Conservation (phyloP, 1,139 yeast genomes). For the Kluyveromyces sp. region DNA sequence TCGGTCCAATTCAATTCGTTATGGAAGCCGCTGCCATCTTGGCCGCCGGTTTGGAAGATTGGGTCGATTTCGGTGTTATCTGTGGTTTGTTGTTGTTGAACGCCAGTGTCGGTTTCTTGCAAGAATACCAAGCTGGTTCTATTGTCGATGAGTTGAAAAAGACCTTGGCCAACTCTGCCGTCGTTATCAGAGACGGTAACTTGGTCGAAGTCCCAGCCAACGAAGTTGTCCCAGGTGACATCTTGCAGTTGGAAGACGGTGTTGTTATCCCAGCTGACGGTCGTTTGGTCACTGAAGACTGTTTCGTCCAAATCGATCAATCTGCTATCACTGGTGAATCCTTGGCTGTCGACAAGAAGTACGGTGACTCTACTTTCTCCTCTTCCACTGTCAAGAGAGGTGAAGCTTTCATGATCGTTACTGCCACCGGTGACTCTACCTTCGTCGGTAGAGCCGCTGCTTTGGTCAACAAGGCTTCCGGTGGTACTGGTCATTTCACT, state of each 20-base stretch:
- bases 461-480: constrained; percentile 90
- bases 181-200: constrained; percentile 78
- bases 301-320: constrained; percentile 91
- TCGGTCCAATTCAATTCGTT: constrained; percentile 98
- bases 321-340: constrained; percentile 99
- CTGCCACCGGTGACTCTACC: constrained; percentile 92
- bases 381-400: constrained; percentile 96
- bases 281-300: constrained; percentile 81
- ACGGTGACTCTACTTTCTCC: constrained; percentile 85
- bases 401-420: constrained; percentile 91
- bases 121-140: constrained; percentile 96
- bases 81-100: constrained; percentile 81
- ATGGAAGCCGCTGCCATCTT: constrained; percentile 98
- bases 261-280: constrained; percentile 94
- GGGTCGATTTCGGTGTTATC: constrained; percentile 99
- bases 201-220: constrained; percentile 66
- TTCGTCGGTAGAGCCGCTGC: constrained; percentile 97
- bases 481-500: constrained; percentile 93
- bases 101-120: constrained; percentile 93
- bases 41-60: constrained; percentile 97
- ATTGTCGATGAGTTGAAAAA: constrained; percentile 92
- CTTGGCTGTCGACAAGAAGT: constrained; percentile 86
- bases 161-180: constrained; percentile 84
- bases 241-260: constrained; percentile 90
- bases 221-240: constrained; percentile 91